Base-by-base conservation (phyloP, 352 stramenopile genomes). In the Globisporangium cystogenes region DNA sequence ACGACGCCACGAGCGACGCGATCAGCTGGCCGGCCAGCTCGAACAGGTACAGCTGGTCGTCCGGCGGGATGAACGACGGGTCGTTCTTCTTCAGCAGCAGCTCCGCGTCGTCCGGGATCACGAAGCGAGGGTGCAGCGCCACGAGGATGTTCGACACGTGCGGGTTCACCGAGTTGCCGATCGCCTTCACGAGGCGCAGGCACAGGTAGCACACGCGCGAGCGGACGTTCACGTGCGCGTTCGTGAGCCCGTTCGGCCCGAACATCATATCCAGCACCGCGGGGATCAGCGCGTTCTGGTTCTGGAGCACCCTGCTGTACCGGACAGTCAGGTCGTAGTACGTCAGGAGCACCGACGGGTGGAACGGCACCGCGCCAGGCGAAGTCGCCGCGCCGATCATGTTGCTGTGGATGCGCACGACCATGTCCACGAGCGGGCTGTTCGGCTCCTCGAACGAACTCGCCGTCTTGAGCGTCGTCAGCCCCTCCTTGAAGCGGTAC, bases 31-130 rank as follows among this genome's bases (percentile, higher is more conserved):
- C 85, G 6, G 83, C 76, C 1, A 94, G 68, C 59, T 96, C 83
- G 54, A 94, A 96, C 15, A 96, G 65, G 56, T 94, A 94, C 36
- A 94, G 51, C 53, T 90, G 82, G 51, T 94, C 83, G 29, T 90
- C 80, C 43, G 80, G 76, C 1, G 76, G 68, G 48, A 91, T 68
- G 29, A 79, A 79, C 4, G 65, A 78, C 33, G 74, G 65, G 33
- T 77, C 72, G 27, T 73, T 68, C 48, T 74, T 53, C 15, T 64
- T 70, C 7, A 48, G 60, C 10, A 74, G 44, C 6, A 68, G 63
- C 20, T 72, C 68, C 8, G 58, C 62, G 21, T 85, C 74, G 1
- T 71, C 67, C 1, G 65, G 55, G 18, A 94, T 67, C 6, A 75
- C 68, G 7, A 94, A 73, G 4, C 82, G 79, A 8, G 82, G 77